phyloP scores from a whole-genome alignment of 1,284 basidiomycete genomes.

The Papiliotrema laurentii region DNA sequence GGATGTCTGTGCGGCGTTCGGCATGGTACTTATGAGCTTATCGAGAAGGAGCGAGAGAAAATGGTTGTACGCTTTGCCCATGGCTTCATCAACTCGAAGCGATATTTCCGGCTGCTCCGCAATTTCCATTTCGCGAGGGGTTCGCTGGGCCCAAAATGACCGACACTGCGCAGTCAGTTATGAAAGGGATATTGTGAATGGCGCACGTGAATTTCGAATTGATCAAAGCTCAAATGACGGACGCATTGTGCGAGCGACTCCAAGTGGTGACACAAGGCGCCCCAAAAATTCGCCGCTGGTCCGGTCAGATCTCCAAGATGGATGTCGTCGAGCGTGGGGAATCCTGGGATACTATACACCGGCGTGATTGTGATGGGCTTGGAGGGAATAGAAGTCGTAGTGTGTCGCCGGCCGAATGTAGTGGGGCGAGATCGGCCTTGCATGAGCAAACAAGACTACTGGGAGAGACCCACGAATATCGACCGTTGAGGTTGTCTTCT shows the following conservation, averaged over 20 bases:
- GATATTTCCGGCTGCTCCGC: slow-evolving; percentile 20
- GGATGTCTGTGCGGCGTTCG: slow-evolving; percentile 10
- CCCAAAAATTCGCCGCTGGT: slow-evolving; percentile 22
- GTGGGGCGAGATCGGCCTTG: background rate
- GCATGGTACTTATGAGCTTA: slow-evolving; percentile 19
- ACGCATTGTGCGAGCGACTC: slow-evolving; percentile 25
- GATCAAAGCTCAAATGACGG: slow-evolving; percentile 24
- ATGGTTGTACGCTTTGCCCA: slow-evolving; percentile 24
- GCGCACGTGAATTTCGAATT: slow-evolving; percentile 34
- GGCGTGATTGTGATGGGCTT: slow-evolving; percentile 2
- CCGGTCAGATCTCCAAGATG: slow-evolving; percentile 3
- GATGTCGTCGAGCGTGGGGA: slow-evolving; percentile 19
- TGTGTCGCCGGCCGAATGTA: slow-evolving; percentile 15
- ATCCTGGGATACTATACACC: slow-evolving; percentile 22
- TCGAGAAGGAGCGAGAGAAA: slow-evolving; percentile 24
- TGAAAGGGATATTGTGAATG: background rate
- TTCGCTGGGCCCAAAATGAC: slow-evolving; percentile 27
- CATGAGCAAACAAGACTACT: too few species aligned
- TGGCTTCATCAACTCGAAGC: slow-evolving; percentile 14
- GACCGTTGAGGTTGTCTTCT: background rate
- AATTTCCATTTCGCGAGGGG: slow-evolving; percentile 14
- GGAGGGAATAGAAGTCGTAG: slow-evolving; percentile 3
- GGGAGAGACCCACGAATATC: too few species aligned
- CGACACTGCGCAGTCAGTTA: slow-evolving; percentile 22
- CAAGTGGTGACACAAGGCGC: slow-evolving; percentile 28